Evolutionary conservation across 2,329 filamentous ascomycete genomes (phyloP).

Genomic region (Periconia macrospinosa): DNA sequence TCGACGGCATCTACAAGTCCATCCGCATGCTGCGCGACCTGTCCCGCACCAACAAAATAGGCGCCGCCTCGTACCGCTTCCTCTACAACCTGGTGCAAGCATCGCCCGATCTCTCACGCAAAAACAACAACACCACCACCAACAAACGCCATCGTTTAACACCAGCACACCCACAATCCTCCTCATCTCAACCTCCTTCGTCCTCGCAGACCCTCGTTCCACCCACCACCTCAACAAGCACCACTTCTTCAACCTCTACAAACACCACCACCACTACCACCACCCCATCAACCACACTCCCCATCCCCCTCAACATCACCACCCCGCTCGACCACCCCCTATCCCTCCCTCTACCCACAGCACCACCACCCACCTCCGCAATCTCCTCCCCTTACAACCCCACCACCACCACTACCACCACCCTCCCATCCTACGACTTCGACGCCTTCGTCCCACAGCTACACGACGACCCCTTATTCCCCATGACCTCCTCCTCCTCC

Average conservation of each 20-base stretch:
- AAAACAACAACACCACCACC: constrained; percentile 7
- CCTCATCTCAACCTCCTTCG: no score
- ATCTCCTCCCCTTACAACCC: background rate
- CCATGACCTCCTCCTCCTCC: constrained; percentile 34
- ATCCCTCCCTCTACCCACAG: background rate
- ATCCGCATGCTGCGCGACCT: constrained; percentile 35
- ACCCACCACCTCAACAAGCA: no score
- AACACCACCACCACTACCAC: background rate
- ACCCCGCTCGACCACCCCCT: background rate
- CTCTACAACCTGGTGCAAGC: constrained; percentile 34
- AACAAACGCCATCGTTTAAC: constrained; percentile 21
- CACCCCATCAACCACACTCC: no score
- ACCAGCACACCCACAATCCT: no score
- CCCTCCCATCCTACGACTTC: background rate
- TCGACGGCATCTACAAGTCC: constrained; percentile 42
- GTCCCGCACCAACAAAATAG: constrained; percentile 30
- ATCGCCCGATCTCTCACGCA: constrained; percentile 22
- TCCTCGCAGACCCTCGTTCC: background rate
- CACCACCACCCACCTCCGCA: background rate
- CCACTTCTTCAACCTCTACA: no score
- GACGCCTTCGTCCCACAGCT: constrained; percentile 6
- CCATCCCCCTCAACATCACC: background rate
- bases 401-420: background rate
- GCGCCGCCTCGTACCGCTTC: constrained; percentile 33
- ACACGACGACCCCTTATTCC: constrained; percentile 21